Base-by-base conservation (phyloP, 495 filamentous ascomycete genomes). In the Penicillium cataractarum region DNA sequence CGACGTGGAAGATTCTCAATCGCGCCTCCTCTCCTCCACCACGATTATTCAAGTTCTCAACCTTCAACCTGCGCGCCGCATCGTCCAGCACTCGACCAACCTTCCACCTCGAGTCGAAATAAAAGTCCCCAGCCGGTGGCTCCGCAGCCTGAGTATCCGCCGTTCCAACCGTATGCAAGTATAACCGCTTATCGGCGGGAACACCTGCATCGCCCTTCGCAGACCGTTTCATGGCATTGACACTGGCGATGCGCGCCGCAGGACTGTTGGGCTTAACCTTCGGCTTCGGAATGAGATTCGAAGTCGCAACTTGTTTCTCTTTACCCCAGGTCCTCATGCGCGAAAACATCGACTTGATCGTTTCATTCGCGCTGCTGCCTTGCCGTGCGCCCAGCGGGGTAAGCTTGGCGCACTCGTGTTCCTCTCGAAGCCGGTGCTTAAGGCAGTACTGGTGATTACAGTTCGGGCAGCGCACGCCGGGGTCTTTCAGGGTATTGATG, bases 361-460 rank as follows among this genome's bases (percentile, higher is more conserved):
- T 82, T 61, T 83, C 78, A 26, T 75, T 80, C 37, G 76, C 61
- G 62, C 56, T 58, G 71, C 33, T 62, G 9, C 61, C 49, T 53
- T 73, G 67, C 13, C 69, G 79, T 40, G 89, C 88, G 39, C 90
- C 89, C 60, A 92, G 78, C 24, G 91, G 91, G 61, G 71, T 74
- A 61, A 89, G 69, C 75, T 86, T 87, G 61, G 82, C 79, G 82
- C 95, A 99, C 76, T 93, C 86, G 81, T 99, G 95, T 65, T 92
- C 88, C 73, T 97, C 93, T 46, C 82, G 80, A 40, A 99, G 76
- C 6, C 95, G 90, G 77, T 99, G 95, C 65, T 92, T 90, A 55
- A 98, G 86, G 72, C 95, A 99, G 82, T 98, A 98, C 66, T 89
- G 81, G 61, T 90, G 80, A 68, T 90, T 91, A 73, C 95, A 99